Conservation (phyloP, 495 filamentous ascomycete species). For the Coniosporium apollinis region DNA sequence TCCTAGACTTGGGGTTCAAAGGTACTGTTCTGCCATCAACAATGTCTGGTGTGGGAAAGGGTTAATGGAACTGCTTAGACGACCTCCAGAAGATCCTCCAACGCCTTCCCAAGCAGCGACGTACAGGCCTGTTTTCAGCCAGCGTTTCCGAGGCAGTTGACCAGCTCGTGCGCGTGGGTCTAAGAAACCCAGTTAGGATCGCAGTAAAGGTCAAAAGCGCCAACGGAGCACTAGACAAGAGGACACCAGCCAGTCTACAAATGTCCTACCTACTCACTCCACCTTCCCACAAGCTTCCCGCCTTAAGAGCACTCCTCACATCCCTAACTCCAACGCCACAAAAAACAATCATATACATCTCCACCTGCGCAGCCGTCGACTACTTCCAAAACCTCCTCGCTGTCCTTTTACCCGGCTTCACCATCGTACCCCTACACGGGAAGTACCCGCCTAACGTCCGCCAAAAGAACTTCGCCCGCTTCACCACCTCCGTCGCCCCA, state of each 20-base stretch:
- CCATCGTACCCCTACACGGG: constrained; percentile 69
- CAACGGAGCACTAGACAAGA: constrained; percentile 58
- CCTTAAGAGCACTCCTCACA: constrained; percentile 52
- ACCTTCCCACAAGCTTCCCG: constrained; percentile 58
- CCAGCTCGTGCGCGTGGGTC: constrained; percentile 76
- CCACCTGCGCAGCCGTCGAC: constrained; percentile 89
- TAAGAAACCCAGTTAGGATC: constrained; percentile 88
- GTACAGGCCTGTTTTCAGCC: constrained; percentile 88
- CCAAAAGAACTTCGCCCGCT: constrained; percentile 64
- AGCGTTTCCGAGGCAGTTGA: constrained; percentile 83
- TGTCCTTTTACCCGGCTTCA: constrained; percentile 41
- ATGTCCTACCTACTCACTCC: constrained; percentile 72
- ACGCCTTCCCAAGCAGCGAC: constrained; percentile 75
- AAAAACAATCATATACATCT: constrained; percentile 85
- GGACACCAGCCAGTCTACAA: constrained; percentile 78
- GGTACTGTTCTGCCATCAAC: too few species aligned
- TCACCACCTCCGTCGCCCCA: constrained; percentile 47
- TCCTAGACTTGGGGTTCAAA: constrained; percentile 92
- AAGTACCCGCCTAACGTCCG: constrained; percentile 69
- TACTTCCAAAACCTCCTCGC: constrained; percentile 71
- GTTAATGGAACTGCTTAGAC: too few species aligned
- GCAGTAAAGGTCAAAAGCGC: constrained; percentile 77
- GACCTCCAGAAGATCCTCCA: constrained; percentile 73
- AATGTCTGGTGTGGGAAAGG: too few species aligned
- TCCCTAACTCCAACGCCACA: constrained; percentile 53